Evolutionary conservation across 768 basidiomycete species (phyloP), one percentile per base, ranked within the genome.

Genomic region (Filobasidium floriforme): DNA sequence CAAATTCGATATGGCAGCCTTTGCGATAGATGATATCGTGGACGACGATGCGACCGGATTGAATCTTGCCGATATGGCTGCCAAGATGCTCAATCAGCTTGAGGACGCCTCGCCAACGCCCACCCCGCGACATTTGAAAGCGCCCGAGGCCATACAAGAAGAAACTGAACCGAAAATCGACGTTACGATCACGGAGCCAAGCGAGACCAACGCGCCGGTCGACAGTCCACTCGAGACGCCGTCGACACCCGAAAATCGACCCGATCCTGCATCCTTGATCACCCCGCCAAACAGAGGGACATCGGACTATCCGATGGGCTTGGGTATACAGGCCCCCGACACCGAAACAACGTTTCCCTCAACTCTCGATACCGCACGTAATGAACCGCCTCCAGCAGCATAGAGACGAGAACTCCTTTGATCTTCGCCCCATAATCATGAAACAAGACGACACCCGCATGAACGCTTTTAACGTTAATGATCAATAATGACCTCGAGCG

Each of bases 1-100:
- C 41, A 46, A 46, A 4, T 66, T 61, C 32, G 65, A 60, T 6
- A 55, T 46, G 1, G 49, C 60, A 18, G 59, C 65, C 19, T 60
- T 60, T 29, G 29, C 37, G 32, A 60, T 59, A 7, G 55, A 60
- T 9, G 59, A 43, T 29, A 15, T 41, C 28, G 28, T 19, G 28
- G 29, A 32, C 29, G 59, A n/a, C 37, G 59, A 60, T 29, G 26
- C 59, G 4, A 60, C 59, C 14, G 59, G 59, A 19, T 10, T 40
- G n/a, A 43, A 10, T 41, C 59, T 60, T 3, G 59, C 59, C 28
- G 59, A 60, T n/a, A 43, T 43, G 59, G 59, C 59, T 4, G 32
- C 32, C n/a, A 60, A 60, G 32, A 60, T 60, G 59, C 37, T 60
- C 15, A 43, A 43, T n/a, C 32, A 60, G 18, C 59, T 60, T 11